A percentile compares a stretch with the other conserved stretches of the same genome.
Conservation (phyloP, 2,329 filamentous ascomycete species). For the Xylariaceae sp. region DNA sequence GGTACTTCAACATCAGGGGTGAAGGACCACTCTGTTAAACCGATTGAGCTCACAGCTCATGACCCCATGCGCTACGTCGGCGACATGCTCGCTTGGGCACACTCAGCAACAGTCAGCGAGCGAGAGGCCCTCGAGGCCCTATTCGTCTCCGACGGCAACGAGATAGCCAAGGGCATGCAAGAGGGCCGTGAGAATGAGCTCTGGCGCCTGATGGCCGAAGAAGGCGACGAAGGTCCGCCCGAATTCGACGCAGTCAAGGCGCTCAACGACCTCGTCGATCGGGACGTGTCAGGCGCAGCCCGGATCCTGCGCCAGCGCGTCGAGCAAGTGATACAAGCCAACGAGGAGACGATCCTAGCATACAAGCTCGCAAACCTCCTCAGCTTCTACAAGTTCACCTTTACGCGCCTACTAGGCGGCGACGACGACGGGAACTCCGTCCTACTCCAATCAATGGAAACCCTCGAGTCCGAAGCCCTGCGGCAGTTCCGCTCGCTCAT, state of each 20-base stretch:
- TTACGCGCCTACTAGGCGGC: constrained; percentile 69
- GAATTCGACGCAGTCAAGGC: constrained; percentile 78
- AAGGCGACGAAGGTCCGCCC: constrained; percentile 42
- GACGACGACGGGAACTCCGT: constrained; percentile 46
- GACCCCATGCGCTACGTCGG: constrained; percentile 88
- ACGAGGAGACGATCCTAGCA: constrained; percentile 81
- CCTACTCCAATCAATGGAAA: constrained; percentile 64
- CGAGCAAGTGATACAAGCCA: constrained; percentile 86
- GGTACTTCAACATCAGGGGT: constrained; percentile 59
- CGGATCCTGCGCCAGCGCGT: constrained; percentile 83
- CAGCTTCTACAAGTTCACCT: constrained; percentile 83
- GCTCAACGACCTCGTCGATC: constrained; percentile 79
- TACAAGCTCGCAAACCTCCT: constrained; percentile 90
- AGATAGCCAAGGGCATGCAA: constrained; percentile 77
- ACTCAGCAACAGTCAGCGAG: constrained; percentile 91
- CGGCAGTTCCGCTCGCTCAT: constrained; percentile 78
- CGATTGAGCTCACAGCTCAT: constrained; percentile 90
- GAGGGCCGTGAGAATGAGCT: constrained; percentile 77
- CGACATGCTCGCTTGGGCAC: constrained; percentile 96
- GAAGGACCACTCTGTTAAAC: constrained; percentile 65
- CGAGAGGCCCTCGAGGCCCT: constrained; percentile 85
- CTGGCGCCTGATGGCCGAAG: constrained; percentile 66
- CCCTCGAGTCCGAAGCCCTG: constrained; percentile 71
- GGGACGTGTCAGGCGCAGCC: constrained; percentile 75
- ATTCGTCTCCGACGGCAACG: constrained; percentile 85